Evolutionary conservation across 2,329 filamentous ascomycete species (phyloP), one percentile per base, ranked within the genome.

Genomic region (Alternaria consortialis): DNA sequence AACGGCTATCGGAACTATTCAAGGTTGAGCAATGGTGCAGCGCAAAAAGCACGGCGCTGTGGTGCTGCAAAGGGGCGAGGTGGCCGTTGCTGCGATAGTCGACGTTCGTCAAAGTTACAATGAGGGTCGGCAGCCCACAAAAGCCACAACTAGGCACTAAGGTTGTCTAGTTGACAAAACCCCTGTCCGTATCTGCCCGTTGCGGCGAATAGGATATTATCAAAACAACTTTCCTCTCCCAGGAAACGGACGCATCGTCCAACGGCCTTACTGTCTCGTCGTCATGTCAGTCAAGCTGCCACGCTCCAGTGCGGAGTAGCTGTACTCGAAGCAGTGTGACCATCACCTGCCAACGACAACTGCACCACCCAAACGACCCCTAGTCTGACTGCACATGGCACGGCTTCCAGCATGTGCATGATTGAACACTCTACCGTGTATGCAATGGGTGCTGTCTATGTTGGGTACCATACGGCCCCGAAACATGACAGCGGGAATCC

Each of bases 141-240:
- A 60, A 65, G 63, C 63, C 60, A 65, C 60, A 31, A 58, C 58
- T 52, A 65, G 56, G 52, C 53, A 54, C 58, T 51, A 59, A 25
- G 62, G 56, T 65, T 60, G 60, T 60, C 60, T 65, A 65, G 63
- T 53, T 55, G 53, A 60, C 63, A 36, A 34, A 15, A 46, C 63
- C 62, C 63, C 63, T 63, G 63, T 63, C 53, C 25, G 17, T 50
- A 53, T 58, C 44, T 46, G 23, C 46, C 53, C 37, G 29, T 34
- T 36, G 47, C 40, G 43, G 42, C 62, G 64, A 62, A 63, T 64
- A 34, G 56, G 17, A 58, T 40, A 59, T 53, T 29, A 65, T 67
- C 65, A 66, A 66, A 67, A 67, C 60, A 67, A 66, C 39, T 32
- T 57, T 44, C 31, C 60, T 64, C 57, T 56, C 60, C 66, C 56